Evolutionary conservation across 139 green algal species (phyloP).

Genomic region (Trebouxia sp.): DNA sequence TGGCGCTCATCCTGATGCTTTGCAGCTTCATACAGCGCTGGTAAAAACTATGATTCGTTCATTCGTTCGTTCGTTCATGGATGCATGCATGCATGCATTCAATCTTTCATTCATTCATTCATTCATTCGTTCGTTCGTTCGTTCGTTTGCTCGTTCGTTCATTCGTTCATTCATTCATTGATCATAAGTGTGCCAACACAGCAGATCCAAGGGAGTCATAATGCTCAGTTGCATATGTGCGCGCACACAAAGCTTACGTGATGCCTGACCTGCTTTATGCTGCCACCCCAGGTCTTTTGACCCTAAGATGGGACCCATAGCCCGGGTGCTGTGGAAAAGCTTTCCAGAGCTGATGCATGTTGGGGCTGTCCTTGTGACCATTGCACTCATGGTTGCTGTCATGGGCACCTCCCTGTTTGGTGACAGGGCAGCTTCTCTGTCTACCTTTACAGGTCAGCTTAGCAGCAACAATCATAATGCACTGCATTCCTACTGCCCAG

Average conservation of each 20-base stretch:
- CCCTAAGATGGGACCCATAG: conserved; percentile 12
- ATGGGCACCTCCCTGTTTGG: background rate
- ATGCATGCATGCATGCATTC: no score
- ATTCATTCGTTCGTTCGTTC: no score
- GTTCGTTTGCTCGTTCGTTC: no score
- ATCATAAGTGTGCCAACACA: no score
- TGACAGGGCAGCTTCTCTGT: conserved; percentile 4
- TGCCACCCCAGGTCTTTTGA: conserved; percentile 14
- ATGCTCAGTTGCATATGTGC: no score
- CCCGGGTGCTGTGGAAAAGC: background rate
- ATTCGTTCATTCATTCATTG: no score
- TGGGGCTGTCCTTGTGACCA: background rate
- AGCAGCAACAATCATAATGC: no score
- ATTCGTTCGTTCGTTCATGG: no score
- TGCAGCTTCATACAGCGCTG: conserved; percentile 14
- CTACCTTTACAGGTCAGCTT: background rate
- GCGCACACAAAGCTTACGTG: no score
- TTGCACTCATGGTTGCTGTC: background rate
- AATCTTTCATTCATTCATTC: no score
- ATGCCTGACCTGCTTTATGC: background rate
- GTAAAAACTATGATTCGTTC: background rate
- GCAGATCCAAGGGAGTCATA: no score
- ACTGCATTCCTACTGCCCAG: no score
- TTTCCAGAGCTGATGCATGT: conserved; percentile 3
- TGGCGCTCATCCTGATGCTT: background rate